Base-by-base conservation (phyloP, 768 basidiomycete genomes). In the Melanogaster broomeanus region DNA sequence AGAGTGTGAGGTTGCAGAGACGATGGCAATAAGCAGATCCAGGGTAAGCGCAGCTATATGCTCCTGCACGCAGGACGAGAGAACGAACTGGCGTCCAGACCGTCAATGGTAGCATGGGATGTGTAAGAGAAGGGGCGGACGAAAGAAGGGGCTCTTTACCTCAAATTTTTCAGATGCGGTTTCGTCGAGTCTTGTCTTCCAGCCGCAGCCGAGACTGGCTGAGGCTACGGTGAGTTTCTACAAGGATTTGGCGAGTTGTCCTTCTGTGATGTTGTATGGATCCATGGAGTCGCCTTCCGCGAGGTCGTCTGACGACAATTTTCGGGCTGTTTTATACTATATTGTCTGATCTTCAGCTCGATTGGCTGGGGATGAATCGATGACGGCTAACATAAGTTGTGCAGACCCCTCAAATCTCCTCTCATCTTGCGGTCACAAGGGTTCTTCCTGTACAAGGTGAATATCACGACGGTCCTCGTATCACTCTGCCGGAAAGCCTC, bases 391-490 rank as follows among this genome's bases (percentile, higher is more conserved):
- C 18, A 24, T 47, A 18, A 15, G 51, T 7, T 30, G 35, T 21
- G 18, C 25, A 49, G 50, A 28, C n/a, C 0, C 24, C 22, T n/a
- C 10, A 8, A 15, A 27, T 15, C 34, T 18, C n/a, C n/a, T n/a
- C n/a, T 39, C 0, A 27, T 6, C 18, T 42, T 25, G 16, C 3
- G 30, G 19, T 13, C 25, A 2, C 10, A 10, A n/a, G n/a, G n/a
- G n/a, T n/a, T n/a, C n/a, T n/a, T n/a, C n/a, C n/a, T n/a, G 22
- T 16, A 18, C 8, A 16, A 61, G 60, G 64, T 65, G 25, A 50
- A 28, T 55, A 37, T 56, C 87, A 90, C 89, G 89, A 91, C 89
- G 89, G 89, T 91, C 89, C 90, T 88, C 89, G 89, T 90, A 91
- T 62, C 50, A 68, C 59, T 51, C 71, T 90, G 87, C 85, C 89